Evolutionary conservation across 352 stramenopile species (phyloP).

Genomic region (Pythium utonaiense): DNA sequence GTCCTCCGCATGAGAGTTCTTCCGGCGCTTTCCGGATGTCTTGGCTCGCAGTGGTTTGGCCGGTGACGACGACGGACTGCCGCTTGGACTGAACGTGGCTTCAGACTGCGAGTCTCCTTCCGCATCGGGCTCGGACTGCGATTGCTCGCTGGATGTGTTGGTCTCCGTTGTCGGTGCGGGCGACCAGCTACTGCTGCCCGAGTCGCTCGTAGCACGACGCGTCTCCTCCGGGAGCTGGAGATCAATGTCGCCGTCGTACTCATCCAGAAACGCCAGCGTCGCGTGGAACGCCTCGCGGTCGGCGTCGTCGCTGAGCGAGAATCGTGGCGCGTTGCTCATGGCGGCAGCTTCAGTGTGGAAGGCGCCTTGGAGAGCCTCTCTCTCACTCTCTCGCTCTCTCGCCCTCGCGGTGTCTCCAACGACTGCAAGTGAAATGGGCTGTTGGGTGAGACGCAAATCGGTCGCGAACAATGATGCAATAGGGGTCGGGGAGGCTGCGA

Average conservation of each 20-base stretch:
- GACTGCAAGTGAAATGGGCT: too few relatives aligned
- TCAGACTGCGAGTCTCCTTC: slow-evolving; percentile 4
- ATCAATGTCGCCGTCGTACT: slow-evolving; percentile 25
- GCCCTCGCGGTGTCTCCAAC: too few relatives aligned
- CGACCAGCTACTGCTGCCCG: slow-evolving; percentile 4
- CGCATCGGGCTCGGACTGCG: slow-evolving; percentile 17
- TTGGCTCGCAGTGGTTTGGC: neutral
- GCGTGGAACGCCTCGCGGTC: slow-evolving; percentile 23
- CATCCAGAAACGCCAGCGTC: slow-evolving; percentile 24
- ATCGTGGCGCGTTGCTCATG: slow-evolving; percentile 5
- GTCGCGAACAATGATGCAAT: too few relatives aligned
- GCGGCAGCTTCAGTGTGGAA: neutral
- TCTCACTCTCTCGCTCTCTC: too few relatives aligned
- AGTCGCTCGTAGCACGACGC: slow-evolving; percentile 2
- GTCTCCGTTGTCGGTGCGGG: slow-evolving; percentile 10
- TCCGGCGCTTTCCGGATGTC: neutral
- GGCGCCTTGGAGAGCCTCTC: too few relatives aligned
- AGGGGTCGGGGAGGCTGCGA: too few relatives aligned
- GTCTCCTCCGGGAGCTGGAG: slow-evolving; percentile 8
- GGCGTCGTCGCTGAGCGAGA: slow-evolving; percentile 14
- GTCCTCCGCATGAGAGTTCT: slow-evolving; percentile 9
- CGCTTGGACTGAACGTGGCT: slow-evolving; percentile 3
- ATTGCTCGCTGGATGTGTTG: slow-evolving; percentile 3
- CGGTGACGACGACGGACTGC: slow-evolving; percentile 10
- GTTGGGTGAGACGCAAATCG: too few relatives aligned